Evolutionary conservation across 768 basidiomycete species (phyloP), one percentile per base, ranked within the genome.

Genomic region (Hericium rajendrae): DNA sequence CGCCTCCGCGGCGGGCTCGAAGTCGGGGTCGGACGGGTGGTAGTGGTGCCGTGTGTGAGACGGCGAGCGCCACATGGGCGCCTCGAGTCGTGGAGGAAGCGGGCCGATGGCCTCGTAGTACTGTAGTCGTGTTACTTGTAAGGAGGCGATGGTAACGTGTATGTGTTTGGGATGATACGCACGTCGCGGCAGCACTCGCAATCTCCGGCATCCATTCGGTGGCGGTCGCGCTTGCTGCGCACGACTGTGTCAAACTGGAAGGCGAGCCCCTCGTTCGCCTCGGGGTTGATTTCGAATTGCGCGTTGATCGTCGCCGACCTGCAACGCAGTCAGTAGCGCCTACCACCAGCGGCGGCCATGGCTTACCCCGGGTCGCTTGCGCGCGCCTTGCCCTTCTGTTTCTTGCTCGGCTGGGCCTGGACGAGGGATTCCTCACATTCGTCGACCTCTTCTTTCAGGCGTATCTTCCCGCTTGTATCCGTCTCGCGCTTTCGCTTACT

Each of bases 141-240:
- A 5, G 26, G 54, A 24, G 49, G 40, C 28, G 58, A 38, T 12
- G 4, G 20, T 20, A 40, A 61, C 32, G 6, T 59, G 37, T 24
- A 38, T 5, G 15, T 12, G 41, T 26, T 18, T 28, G 20, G 28
- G 26, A 26, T 46, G 26, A 18, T 15, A 71, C 80, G 57, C 65
- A 91, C 92, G 51, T 84, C 85, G 41, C 75, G 80, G 67, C 93
- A 95, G 58, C 84, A 86, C 60, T 89, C 88, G 67, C 91, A 95
- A 60, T 91, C 89, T 2, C 77, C 82, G 3, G 79, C 93, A 52
- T 86, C 76, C 76, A 95, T 77, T 53, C 73, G 72, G 62, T 76
- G 76, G 37, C 94, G 75, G 38, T 81, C 79, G 16, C 79, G 78
- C 63, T 78, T 85, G 41, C 74, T 76, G 26, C 92, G 75, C 12